Conservation (phyloP, 2,329 filamentous ascomycete species). For the Fusarium sulawesiense region DNA sequence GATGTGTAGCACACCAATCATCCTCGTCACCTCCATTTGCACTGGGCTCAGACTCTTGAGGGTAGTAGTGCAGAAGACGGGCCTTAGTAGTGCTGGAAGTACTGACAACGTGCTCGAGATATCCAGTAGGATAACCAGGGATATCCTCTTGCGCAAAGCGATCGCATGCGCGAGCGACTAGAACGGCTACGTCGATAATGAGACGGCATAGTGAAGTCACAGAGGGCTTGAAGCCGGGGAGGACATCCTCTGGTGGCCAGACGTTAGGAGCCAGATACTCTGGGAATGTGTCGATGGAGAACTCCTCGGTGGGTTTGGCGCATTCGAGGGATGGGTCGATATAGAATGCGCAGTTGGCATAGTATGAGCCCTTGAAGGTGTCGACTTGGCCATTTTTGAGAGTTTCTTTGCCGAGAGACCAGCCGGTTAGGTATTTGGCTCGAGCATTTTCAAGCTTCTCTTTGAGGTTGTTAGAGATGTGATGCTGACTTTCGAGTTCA, state of each 20-base stretch:
- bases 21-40: constrained; percentile 69
- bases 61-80: constrained; percentile 92
- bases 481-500: too few species aligned
- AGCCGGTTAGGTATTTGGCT: constrained; percentile 76
- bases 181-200: constrained; percentile 88
- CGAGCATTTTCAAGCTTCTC: constrained; percentile 68
- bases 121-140: constrained; percentile 77
- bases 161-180: constrained; percentile 93
- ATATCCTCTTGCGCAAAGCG: constrained; percentile 84
- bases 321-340: constrained; percentile 71
- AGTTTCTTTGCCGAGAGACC: constrained; percentile 85
- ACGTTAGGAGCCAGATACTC: constrained; percentile 92
- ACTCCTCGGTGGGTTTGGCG: constrained; percentile 68
- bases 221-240: constrained; percentile 80
- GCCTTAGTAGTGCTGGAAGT: constrained; percentile 92
- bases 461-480: constrained; percentile 37
- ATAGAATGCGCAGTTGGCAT: constrained; percentile 85
- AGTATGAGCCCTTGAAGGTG: constrained; percentile 85
- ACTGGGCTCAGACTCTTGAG: constrained; percentile 60
- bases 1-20: constrained; percentile 92
- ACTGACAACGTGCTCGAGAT: constrained; percentile 87
- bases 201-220: constrained; percentile 82
- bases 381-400: constrained; percentile 82
- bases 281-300: constrained; percentile 73
- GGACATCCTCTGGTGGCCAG: constrained; percentile 77